A percentile compares a stretch with the other conserved stretches of the same genome.
Evolutionary conservation across 192 early-diverging fungal species (phyloP).

Genomic region (Thamnidium elegans): DNA sequence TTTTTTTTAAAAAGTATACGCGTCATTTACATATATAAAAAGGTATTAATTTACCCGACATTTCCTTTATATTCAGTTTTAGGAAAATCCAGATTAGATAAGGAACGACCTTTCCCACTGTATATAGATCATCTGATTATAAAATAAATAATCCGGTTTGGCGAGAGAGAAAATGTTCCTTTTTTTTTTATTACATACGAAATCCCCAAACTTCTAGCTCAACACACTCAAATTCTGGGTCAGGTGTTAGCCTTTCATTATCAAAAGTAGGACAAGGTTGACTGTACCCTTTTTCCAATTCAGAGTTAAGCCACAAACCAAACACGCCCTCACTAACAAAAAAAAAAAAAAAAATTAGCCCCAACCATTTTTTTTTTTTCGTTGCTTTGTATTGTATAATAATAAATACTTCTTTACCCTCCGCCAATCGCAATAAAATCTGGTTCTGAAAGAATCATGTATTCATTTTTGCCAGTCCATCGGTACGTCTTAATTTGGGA

Average conservation of each 20-base stretch:
- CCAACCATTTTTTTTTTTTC: neutral
- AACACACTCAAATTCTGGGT: constrained; percentile 31
- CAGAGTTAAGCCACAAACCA: constrained; percentile 73
- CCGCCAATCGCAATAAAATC: constrained; percentile 77
- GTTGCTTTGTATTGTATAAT: neutral
- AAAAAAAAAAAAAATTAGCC: neutral
- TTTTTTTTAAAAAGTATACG: no score
- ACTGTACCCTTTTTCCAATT: constrained; percentile 68
- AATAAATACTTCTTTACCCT: constrained; percentile 37
- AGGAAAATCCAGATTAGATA: no score
- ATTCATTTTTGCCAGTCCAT: constrained; percentile 76
- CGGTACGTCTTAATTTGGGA: constrained; percentile 47
- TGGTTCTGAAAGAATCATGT: constrained; percentile 66
- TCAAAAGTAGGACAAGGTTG: constrained; percentile 70
- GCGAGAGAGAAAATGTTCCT: no score
- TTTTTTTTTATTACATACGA: neutral
- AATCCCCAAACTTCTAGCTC: constrained; percentile 36
- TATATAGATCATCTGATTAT: no score
- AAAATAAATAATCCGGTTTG: no score
- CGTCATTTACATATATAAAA: no score
- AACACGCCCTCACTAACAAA: constrained; percentile 60
- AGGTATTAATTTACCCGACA: no score
- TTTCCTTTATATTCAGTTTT: no score
- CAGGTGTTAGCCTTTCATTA: constrained; percentile 52
- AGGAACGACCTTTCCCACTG: no score